These are phyloP conservation scores for Plasmodium blacklocki DNA, from an alignment of 169 alveolate species.

Conservation along the genomic window DNA sequence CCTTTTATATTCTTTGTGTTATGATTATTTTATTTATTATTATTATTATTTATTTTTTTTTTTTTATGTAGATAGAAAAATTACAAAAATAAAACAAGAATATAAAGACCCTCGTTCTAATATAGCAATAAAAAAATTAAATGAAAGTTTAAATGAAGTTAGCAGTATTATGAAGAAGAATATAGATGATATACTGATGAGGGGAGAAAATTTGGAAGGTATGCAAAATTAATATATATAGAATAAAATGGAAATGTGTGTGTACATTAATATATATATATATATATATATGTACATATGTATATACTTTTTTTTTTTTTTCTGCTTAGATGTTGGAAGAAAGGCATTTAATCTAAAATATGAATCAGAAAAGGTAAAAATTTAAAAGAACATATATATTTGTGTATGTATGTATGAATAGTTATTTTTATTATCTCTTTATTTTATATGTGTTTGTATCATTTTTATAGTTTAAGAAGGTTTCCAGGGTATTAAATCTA, in stretches of 20 bases:
- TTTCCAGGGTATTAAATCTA: constrained; percentile 72
- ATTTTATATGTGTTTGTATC: background rate
- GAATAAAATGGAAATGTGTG: background rate
- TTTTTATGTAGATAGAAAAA: constrained; percentile 80
- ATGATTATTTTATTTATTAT: background rate
- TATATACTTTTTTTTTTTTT: background rate
- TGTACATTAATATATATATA: background rate
- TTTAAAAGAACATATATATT: background rate
- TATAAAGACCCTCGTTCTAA: constrained; percentile 84
- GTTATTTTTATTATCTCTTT: background rate
- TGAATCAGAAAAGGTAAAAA: constrained; percentile 74
- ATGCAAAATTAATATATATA: background rate
- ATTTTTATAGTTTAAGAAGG: constrained; percentile 66
- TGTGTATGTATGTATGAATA: background rate
- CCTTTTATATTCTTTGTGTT: background rate
- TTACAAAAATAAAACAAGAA: constrained; percentile 82
- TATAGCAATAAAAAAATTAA: constrained; percentile 84
- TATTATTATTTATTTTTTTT: too few species aligned
- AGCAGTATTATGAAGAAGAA: constrained; percentile 85
- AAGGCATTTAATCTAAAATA: constrained; percentile 78
- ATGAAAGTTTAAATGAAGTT: constrained; percentile 85
- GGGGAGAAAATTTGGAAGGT: constrained; percentile 88
- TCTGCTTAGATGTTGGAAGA: constrained; percentile 80
- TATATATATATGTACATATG: background rate
- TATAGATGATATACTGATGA: constrained; percentile 82